phyloP scores from a whole-genome alignment of 2,329 filamentous ascomycete species.

The Talaromyces sp. region DNA sequence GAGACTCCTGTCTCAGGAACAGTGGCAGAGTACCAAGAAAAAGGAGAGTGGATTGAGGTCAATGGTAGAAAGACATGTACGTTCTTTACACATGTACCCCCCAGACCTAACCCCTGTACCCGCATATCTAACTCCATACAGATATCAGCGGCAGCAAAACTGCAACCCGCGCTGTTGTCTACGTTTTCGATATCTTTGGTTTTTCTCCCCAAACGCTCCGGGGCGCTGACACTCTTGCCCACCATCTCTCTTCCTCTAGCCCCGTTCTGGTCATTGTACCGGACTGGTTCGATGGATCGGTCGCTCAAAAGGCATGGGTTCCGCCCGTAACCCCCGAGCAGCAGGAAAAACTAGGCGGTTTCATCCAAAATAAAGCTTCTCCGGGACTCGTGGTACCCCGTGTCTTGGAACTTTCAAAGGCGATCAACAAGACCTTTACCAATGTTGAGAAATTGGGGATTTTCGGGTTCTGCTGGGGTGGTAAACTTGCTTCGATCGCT shows the following conservation, averaged over 20 bases:
- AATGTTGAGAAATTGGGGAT: slow-evolving; percentile 56
- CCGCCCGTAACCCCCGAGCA: slow-evolving; percentile 62
- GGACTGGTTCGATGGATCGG: slow-evolving; percentile 42
- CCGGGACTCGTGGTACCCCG: slow-evolving; percentile 22
- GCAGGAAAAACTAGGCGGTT: slow-evolving; percentile 52
- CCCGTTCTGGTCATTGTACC: slow-evolving; percentile 33
- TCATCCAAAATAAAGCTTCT: slow-evolving; percentile 47
- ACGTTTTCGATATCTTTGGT: slow-evolving; percentile 58
- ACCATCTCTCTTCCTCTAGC: slow-evolving; percentile 15
- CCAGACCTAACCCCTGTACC: neutral
- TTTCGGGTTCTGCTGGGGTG: slow-evolving; percentile 66
- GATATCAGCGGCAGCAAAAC: slow-evolving; percentile 5
- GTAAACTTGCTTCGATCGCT: slow-evolving; percentile 47
- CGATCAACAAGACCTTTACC: slow-evolving; percentile 48
- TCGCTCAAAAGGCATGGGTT: slow-evolving; percentile 42
- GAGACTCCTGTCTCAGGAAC: slow-evolving; percentile 1
- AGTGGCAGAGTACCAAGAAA: neutral
- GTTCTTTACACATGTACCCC: neutral
- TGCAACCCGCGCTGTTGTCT: slow-evolving; percentile 5
- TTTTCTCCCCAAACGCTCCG: slow-evolving; percentile 61
- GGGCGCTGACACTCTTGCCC: slow-evolving; percentile 54
- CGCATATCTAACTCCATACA: neutral
- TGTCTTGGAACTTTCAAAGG: slow-evolving; percentile 33
- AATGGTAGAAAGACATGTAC: slow-evolving; percentile 2
- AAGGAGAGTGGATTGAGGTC: slow-evolving; percentile 4